Base-by-base conservation (phyloP, 2,329 filamentous ascomycete species). In the Talaromyces sp. region DNA sequence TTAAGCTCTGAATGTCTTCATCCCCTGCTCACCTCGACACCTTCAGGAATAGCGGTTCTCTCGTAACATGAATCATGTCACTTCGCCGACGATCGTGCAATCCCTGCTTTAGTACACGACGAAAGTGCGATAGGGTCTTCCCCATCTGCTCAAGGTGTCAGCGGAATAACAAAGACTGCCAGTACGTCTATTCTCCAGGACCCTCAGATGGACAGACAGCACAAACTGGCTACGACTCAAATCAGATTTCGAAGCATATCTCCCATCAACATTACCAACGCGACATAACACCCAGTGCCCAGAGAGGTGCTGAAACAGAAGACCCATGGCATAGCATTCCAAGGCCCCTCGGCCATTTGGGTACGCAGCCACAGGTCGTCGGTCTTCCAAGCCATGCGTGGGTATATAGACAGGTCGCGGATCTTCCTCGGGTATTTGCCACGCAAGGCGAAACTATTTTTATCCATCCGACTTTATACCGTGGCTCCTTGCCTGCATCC, bases 51-150 rank as follows among this genome's bases (percentile, higher is more conserved):
- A 27, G 47, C 47, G 13, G 45, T 15, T 8, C 7, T 27, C 22
- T 27, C 22, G 6, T 29, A 17, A 27, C 47, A 51, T 15, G 17
- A 49, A 17, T 1, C 2, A 51, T 51, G 47, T 51, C 47, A 8
- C 47, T 51, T 29, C 47, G 47, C 22, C 22, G 47, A 51, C 22
- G 22, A 29, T 51, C 47, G 22, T 51, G 47, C 47, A 27, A 51
- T 51, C 5, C 25, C 1, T 51, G 47, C 25, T 64, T 64, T 27
- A 56, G 34, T 6, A n/a, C 38, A 11, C 36, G 62, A 5, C 40
- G 62, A 38, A 64, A 64, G 40, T 64, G 62, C 22, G 62, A 64
- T 29, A 54, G 56, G 38, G 54, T 40, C 8, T 58, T 49, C 29
- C 62, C 62, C 4, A 27, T 36, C 13, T 64, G 62, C 54, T 27